Conservation (phyloP, 108 stramenopile species). For the Discostella pseudostelligera region DNA sequence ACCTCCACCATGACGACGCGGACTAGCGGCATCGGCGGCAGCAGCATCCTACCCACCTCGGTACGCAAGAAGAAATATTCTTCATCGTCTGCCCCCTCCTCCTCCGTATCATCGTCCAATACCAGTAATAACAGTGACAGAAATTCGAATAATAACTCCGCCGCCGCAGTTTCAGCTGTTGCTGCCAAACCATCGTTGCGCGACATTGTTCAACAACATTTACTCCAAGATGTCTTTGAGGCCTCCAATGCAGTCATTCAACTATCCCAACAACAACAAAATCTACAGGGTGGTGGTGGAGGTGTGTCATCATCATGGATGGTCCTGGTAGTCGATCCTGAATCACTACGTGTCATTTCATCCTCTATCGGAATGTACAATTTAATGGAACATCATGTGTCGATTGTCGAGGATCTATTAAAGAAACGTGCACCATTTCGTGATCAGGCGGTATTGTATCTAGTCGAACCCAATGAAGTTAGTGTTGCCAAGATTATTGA, state of each 20-base stretch:
- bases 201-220: constrained; percentile 29
- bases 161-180: neutral
- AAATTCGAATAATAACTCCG: neutral
- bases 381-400: constrained; percentile 87
- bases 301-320: constrained; percentile 34
- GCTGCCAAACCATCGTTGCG: constrained; percentile 17
- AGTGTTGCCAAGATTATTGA: constrained; percentile 67
- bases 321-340: constrained; percentile 81
- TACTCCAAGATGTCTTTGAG: constrained; percentile 37
- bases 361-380: constrained; percentile 90
- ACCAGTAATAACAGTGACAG: no score
- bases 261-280: no score
- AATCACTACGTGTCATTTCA: constrained; percentile 77
- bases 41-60: no score
- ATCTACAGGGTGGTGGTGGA: neutral
- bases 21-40: no score
- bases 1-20: no score
- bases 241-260: constrained; percentile 11
- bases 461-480: constrained; percentile 77
- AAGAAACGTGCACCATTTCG: constrained; percentile 92
- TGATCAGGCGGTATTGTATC: constrained; percentile 91
- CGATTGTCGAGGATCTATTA: constrained; percentile 83
- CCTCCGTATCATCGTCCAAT: no score
- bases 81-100: no score
- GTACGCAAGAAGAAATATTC: no score